Percentiles rank a stretch among this genome's conserved stretches.
phyloP scores from a whole-genome alignment of 495 filamentous ascomycete genomes.

The Penicillium desertorum region DNA sequence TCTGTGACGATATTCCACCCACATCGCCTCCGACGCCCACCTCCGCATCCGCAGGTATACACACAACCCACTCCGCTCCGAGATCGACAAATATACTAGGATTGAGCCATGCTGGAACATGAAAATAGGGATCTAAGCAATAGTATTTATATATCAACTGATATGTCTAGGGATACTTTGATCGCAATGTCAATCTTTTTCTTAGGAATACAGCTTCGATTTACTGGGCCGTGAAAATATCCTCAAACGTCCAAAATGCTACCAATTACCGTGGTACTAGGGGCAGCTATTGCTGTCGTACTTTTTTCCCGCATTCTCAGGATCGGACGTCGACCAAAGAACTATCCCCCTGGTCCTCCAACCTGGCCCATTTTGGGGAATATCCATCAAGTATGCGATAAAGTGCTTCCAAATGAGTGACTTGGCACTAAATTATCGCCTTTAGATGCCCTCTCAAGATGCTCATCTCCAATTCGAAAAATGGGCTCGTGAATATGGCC shows the following conservation, averaged over 20 bases:
- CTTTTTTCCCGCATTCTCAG: conserved; percentile 13
- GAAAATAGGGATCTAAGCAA: neutral
- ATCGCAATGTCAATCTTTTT: too few species aligned
- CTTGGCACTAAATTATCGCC: neutral
- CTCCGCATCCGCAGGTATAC: conserved; percentile 17
- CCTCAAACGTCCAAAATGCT: conserved; percentile 1
- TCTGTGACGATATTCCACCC: conserved; percentile 24
- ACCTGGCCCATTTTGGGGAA: conserved; percentile 39
- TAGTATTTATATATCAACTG: neutral
- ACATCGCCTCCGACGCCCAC: conserved; percentile 13
- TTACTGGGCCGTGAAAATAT: neutral
- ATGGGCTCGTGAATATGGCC: conserved; percentile 62
- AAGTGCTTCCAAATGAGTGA: conserved; percentile 1
- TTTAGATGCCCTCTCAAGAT: conserved; percentile 21
- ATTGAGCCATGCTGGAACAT: neutral
- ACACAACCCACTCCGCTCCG: neutral
- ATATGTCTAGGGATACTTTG: too few species aligned
- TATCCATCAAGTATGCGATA: conserved; percentile 28
- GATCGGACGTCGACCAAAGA: conserved; percentile 32
- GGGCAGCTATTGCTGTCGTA: conserved; percentile 5
- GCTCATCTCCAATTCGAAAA: conserved; percentile 51
- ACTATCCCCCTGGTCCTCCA: conserved; percentile 38
- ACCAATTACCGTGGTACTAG: conserved; percentile 10
- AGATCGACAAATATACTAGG: neutral
- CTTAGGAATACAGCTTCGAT: neutral